These are phyloP conservation scores for Aspergillus neoniger DNA, from an alignment of 2,329 filamentous ascomycete species.

Conservation along the genomic window DNA sequence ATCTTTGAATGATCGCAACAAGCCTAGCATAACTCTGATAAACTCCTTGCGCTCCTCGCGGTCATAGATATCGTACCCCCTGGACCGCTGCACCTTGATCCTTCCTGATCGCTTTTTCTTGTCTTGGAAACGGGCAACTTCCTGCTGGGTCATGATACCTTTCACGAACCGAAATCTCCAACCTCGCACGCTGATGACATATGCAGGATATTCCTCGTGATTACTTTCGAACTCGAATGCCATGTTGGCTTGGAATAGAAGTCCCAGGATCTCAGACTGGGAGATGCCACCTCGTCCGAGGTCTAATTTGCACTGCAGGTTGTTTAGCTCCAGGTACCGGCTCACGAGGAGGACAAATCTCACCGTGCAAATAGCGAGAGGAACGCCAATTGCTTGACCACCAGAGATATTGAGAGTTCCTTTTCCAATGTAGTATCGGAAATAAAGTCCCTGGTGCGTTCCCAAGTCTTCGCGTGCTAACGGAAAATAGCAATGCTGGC, in stretches of 20 bases:
- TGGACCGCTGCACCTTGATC: background rate
- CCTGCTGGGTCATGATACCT: background rate
- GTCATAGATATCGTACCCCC: background rate
- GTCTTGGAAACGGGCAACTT: background rate
- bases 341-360: background rate
- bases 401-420: background rate
- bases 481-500: background rate
- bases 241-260: constrained; percentile 5
- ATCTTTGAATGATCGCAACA: background rate
- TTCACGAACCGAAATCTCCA: background rate
- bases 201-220: background rate
- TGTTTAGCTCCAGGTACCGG: background rate
- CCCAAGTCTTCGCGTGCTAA: background rate
- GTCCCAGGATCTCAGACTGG: constrained; percentile 5
- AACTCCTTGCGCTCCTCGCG: background rate
- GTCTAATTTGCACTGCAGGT: constrained; percentile 1
- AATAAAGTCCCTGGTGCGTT: background rate
- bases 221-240: background rate
- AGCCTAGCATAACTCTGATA: background rate
- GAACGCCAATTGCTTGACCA: background rate
- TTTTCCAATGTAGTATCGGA: background rate
- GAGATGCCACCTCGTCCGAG: constrained; percentile 1
- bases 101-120: background rate
- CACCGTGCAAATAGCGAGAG: background rate
- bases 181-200: background rate